Percentiles rank a stretch among this genome's conserved stretches.
Evolutionary conservation across 2,329 filamentous ascomycete species (phyloP).

Genomic region (Polytolypa hystricis): DNA sequence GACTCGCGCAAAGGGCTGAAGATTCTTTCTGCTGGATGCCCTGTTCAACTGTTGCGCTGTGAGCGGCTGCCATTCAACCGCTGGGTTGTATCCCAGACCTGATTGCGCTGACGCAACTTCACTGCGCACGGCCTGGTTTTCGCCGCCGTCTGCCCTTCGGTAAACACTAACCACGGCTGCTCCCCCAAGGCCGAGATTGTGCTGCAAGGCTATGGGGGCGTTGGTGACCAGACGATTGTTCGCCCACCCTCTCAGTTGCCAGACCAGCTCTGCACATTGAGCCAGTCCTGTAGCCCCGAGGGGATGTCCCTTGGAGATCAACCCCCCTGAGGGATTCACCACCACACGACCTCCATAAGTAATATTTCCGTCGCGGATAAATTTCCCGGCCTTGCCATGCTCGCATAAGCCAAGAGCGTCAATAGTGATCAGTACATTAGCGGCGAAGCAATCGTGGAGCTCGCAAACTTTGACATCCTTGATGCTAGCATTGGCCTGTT

Average conservation of each 20-base stretch:
- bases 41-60: slow-evolving; percentile 7
- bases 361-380: slow-evolving; percentile 16
- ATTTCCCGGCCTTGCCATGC: slow-evolving; percentile 15
- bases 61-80: slow-evolving; percentile 6
- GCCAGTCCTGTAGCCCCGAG: slow-evolving; percentile 21
- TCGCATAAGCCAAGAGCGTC: slow-evolving; percentile 17
- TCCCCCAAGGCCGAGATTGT: slow-evolving; percentile 21
- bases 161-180: slow-evolving; percentile 18
- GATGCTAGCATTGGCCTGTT: slow-evolving; percentile 13
- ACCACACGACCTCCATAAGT: slow-evolving; percentile 16
- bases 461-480: slow-evolving; percentile 17
- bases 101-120: slow-evolving; percentile 1
- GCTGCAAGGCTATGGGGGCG: slow-evolving; percentile 15
- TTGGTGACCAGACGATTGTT: slow-evolving; percentile 15
- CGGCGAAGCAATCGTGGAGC: slow-evolving; percentile 22
- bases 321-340: slow-evolving; percentile 20
- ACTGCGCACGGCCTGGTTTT: slow-evolving; percentile 1
- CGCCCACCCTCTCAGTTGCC: slow-evolving; percentile 23
- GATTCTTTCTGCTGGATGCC: slow-evolving; percentile 5
- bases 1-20: slow-evolving; percentile 7
- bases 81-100: slow-evolving; percentile 8
- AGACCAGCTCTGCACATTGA: slow-evolving; percentile 21
- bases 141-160: slow-evolving; percentile 6
- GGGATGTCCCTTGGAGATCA: slow-evolving; percentile 23
- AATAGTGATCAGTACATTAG: slow-evolving; percentile 18